These are phyloP conservation scores for Puccinia triticina DNA, from an alignment of 1,284 basidiomycete species.

Conservation along the genomic window DNA sequence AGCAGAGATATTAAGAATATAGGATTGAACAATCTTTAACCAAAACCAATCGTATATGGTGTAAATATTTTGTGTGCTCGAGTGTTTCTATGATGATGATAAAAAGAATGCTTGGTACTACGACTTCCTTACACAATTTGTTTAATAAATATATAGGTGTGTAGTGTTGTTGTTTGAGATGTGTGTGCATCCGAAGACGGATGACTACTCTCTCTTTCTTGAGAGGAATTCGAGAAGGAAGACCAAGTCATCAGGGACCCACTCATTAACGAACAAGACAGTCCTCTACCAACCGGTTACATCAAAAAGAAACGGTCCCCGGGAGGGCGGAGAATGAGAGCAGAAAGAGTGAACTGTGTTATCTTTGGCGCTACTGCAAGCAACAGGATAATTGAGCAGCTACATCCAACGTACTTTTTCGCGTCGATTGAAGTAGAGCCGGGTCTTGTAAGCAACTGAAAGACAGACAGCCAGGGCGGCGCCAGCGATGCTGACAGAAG, in stretches of 20 bases:
- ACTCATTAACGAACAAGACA: conserved; percentile 4
- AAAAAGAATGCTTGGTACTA: no score
- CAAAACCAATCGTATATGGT: no score
- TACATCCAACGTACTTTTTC: conserved; percentile 32
- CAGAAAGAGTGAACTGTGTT: not conserved
- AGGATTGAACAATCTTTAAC: no score
- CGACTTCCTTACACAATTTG: no score
- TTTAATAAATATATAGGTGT: not conserved
- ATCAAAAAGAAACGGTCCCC: not conserved
- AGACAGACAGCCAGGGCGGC: not conserved
- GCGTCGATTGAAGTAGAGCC: not conserved
- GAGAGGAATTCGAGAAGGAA: conserved; percentile 7
- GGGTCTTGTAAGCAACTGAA: conserved; percentile 3
- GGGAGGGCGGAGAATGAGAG: not conserved
- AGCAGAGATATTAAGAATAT: no score
- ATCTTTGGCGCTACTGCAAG: not conserved
- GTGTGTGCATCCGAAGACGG: not conserved
- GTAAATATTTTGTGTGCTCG: no score
- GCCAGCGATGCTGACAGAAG: not conserved
- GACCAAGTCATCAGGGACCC: not conserved
- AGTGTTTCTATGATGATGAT: no score
- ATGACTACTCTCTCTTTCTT: conserved; percentile 13
- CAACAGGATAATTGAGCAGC: not conserved
- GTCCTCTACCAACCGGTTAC: not conserved
- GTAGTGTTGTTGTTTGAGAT: not conserved